Base-by-base conservation (phyloP, 768 basidiomycete species). In the Lactarius sanguifluus region DNA sequence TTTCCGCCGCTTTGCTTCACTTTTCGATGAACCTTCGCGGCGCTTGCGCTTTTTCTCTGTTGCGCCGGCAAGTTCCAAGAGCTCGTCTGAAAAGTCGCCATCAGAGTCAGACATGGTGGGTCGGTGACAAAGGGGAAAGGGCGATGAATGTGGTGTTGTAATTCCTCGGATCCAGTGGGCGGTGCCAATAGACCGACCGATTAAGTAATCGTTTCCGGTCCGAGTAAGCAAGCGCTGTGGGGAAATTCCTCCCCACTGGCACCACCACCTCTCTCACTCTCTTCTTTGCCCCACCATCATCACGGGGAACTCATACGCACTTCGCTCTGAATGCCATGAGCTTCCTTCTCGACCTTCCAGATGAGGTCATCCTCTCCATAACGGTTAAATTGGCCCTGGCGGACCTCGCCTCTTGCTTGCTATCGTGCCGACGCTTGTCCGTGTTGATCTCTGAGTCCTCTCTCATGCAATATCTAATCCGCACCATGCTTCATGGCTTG, bases 1-100 rank as follows among this genome's bases (percentile, higher is more conserved):
- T 77, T 87, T 90, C 70, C 90, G 84, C 73, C 89, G 86, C 78
- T 92, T 89, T 70, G 78, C 77, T 52, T 79, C 79, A 45, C 76
- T 74, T 69, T 80, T 80, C 30, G 81, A 77, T 9, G 79, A 69
- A 9, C 78, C 74, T 61, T 84, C 85, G 56, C 81, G 81, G 68
- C 86, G 88, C 65, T 81, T 82, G 69, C 87, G 87, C 75, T 87
- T 89, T 74, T 89, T 87, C 59, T 85, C 79, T 40, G 79, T 80
- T 1, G 85, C 89, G 1, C 88, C 91, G 0, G 90, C 90, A 54
- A 95, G 88, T 72, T 85, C 91, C 52, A 94, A 86, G 32, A 94
- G 86, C 74, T 94, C 90, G 71, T 91, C 89, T 73, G 80, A 80
- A 56, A 84, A 78, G 69, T 85, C 78, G 34, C 80, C 80, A 72